phyloP scores from a whole-genome alignment of 768 basidiomycete genomes.

The Lactifluus hygrophoroides region DNA sequence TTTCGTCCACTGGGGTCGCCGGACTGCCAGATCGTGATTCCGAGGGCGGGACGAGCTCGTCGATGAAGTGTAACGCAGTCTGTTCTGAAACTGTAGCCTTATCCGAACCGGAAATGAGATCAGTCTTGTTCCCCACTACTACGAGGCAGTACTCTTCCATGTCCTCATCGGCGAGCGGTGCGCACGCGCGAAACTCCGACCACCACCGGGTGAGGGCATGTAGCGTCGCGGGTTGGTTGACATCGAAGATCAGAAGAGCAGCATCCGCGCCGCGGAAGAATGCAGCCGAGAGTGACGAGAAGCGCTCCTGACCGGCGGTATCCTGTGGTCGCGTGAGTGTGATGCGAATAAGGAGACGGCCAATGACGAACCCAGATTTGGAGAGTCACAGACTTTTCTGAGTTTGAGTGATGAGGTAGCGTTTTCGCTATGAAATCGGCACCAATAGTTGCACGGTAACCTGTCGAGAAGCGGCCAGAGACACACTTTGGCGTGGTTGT shows the following conservation, averaged over 20 bases:
- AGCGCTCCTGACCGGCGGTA: slow-evolving; percentile 83
- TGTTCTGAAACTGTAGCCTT: slow-evolving; percentile 28
- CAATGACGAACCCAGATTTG: slow-evolving; percentile 52
- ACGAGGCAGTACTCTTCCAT: slow-evolving; percentile 58
- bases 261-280: slow-evolving; percentile 86
- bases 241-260: slow-evolving; percentile 73
- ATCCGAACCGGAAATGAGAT: slow-evolving; percentile 32
- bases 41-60: slow-evolving; percentile 38
- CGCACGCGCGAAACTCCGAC: slow-evolving; percentile 59
- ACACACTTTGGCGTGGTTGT: slow-evolving; percentile 48
- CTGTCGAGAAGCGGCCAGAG: slow-evolving; percentile 62
- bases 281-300: slow-evolving; percentile 70
- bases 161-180: slow-evolving; percentile 59
- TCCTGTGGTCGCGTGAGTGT: slow-evolving; percentile 38
- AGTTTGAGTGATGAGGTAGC: slow-evolving; percentile 48
- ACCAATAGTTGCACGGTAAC: slow-evolving; percentile 80
- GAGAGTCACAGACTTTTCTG: slow-evolving; percentile 51
- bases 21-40: slow-evolving; percentile 12
- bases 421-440: slow-evolving; percentile 83
- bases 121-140: slow-evolving; percentile 68
- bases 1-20: slow-evolving; percentile 4
- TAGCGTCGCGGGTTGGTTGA: slow-evolving; percentile 56
- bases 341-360: background rate
- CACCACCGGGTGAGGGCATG: slow-evolving; percentile 63
- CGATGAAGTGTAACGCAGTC: slow-evolving; percentile 47